These are phyloP conservation scores for Pseudogymnoascus sp. DNA, from an alignment of 2,329 filamentous ascomycete species.

Conservation along the genomic window DNA sequence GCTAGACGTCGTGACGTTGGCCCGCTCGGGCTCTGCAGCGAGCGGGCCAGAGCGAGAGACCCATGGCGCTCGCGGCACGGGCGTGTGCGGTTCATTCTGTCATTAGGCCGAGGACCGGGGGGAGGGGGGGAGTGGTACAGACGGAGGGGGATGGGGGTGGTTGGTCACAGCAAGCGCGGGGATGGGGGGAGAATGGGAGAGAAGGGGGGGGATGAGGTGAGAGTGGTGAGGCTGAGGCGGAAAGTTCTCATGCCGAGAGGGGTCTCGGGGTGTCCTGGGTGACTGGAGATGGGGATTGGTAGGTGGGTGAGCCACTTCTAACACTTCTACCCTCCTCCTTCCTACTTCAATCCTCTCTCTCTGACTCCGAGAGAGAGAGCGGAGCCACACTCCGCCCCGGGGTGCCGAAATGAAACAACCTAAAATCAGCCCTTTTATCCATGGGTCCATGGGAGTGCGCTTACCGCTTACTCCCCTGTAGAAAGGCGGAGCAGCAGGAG, in stretches of 20 bases:
- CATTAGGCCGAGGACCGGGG: not conserved
- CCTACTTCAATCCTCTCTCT: not conserved
- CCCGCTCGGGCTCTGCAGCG: no score
- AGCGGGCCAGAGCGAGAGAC: not conserved
- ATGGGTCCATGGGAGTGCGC: no score
- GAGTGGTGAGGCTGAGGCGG: not conserved
- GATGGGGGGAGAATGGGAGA: not conserved
- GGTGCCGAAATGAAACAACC: not conserved
- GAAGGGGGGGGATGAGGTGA: not conserved
- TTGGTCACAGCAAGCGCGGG: not conserved
- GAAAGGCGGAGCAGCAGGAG: not conserved
- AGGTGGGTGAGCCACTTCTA: not conserved
- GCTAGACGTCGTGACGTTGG: not conserved
- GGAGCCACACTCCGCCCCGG: not conserved
- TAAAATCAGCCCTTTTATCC: not conserved
- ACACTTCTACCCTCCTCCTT: no score
- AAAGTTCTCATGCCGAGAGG: not conserved
- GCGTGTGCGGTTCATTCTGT: not conserved
- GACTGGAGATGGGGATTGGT: not conserved
- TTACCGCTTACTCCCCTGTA: no score
- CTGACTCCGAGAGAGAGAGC: not conserved
- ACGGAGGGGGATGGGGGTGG: no score
- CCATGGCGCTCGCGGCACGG: not conserved
- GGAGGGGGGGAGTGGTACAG: conserved; percentile 15
- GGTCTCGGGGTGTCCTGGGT: not conserved